phyloP scores from a whole-genome alignment of 2,329 filamentous ascomycete species.

The Macroventuria anomochaeta region DNA sequence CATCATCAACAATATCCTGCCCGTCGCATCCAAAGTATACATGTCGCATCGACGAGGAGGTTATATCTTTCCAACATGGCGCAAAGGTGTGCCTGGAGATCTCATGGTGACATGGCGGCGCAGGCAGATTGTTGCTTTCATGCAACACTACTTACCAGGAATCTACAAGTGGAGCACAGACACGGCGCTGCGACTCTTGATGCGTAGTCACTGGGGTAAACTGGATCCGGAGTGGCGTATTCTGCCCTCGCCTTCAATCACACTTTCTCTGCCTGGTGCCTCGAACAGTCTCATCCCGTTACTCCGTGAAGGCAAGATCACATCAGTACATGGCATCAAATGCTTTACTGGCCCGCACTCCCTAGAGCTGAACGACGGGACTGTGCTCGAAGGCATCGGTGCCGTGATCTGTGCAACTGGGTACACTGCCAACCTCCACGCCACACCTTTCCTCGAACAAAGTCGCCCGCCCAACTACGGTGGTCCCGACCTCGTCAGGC shows the following conservation, averaged over 20 bases:
- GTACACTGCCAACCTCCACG: constrained; percentile 38
- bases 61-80: constrained; percentile 43
- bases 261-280: constrained; percentile 40
- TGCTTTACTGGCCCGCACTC: constrained; percentile 30
- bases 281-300: constrained; percentile 37
- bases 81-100: constrained; percentile 44
- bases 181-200: constrained; percentile 15
- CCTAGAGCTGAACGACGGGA: constrained; percentile 42
- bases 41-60: constrained; percentile 52
- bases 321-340: constrained; percentile 33
- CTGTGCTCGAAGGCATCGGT: constrained; percentile 40
- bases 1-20: constrained; percentile 45
- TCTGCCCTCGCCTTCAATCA: constrained; percentile 26
- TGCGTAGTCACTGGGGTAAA: constrained; percentile 16
- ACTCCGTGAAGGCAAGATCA: constrained; percentile 35
- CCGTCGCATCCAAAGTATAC: constrained; percentile 50
- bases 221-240: constrained; percentile 24
- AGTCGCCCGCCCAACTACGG: constrained; percentile 32
- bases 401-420: constrained; percentile 49
- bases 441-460: constrained; percentile 31
- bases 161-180: constrained; percentile 17
- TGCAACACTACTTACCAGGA: constrained; percentile 14
- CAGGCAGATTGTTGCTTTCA: constrained; percentile 18
- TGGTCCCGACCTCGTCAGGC: constrained; percentile 29
- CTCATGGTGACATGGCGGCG: constrained; percentile 20